A percentile compares a stretch with the other conserved stretches of the same genome.
Conservation (phyloP, 208 protist species). For the Plasmodiophora brassicae region DNA sequence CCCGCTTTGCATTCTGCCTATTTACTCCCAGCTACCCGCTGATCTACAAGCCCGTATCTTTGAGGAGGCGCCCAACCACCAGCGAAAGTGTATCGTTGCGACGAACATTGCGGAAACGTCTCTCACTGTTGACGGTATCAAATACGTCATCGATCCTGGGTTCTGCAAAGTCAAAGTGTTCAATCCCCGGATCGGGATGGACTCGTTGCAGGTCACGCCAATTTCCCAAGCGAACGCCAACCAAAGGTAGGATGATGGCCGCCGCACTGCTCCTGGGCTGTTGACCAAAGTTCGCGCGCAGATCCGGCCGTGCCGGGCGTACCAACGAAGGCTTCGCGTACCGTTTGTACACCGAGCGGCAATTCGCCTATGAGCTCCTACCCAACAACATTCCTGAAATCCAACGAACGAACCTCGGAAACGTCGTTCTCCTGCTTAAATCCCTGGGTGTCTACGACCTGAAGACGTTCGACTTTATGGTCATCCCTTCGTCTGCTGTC, state of each 20-base stretch:
- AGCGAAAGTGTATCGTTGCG: constrained; percentile 81
- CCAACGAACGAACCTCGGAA: constrained; percentile 78
- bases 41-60: constrained; percentile 71
- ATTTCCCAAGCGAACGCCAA: constrained; percentile 90
- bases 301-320: constrained; percentile 84
- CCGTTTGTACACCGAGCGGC: constrained; percentile 89
- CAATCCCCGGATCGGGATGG: constrained; percentile 83
- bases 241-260: constrained; percentile 75
- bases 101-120: constrained; percentile 99
- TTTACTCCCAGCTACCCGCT: constrained; percentile 82
- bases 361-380: constrained; percentile 67
- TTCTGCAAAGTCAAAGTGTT: constrained; percentile 99
- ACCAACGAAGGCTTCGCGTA: constrained; percentile 81
- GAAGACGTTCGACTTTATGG: constrained; percentile 98
- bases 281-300: not conserved
- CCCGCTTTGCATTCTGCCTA: constrained; percentile 73
- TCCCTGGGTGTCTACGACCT: constrained; percentile 71
- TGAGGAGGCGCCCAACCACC: not conserved
- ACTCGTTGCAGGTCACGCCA: constrained; percentile 77
- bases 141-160: constrained; percentile 86
- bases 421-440: constrained; percentile 83
- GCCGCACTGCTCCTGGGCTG: not conserved
- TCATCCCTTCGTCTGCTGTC: no score
- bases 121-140: constrained; percentile 92
- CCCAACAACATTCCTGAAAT: constrained; percentile 76